These are phyloP conservation scores for Magnaporthiopsis rhizophila DNA, from an alignment of 2,329 filamentous ascomycete genomes.

Conservation along the genomic window DNA sequence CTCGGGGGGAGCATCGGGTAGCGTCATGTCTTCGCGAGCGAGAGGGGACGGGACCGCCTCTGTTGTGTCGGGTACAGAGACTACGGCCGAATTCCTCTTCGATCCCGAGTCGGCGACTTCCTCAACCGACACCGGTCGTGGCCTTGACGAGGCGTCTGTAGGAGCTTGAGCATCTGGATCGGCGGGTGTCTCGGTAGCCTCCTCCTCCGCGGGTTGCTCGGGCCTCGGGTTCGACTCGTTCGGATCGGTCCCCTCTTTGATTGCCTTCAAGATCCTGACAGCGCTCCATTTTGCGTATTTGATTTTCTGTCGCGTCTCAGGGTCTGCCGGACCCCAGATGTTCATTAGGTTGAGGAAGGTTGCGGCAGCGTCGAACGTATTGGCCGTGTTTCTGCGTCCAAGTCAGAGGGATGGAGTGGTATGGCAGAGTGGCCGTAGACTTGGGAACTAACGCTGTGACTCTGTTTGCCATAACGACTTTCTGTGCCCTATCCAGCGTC, in stretches of 20 bases:
- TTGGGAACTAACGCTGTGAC: conserved; percentile 57
- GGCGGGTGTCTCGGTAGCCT: conserved; percentile 46
- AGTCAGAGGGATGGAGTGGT: background rate
- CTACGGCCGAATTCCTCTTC: conserved; percentile 22
- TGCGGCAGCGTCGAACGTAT: conserved; percentile 86
- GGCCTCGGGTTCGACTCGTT: conserved; percentile 79
- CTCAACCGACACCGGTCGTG: conserved; percentile 40
- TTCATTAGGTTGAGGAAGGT: conserved; percentile 85
- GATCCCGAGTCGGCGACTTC: conserved; percentile 40
- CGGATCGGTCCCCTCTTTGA: conserved; percentile 85
- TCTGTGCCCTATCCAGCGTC: conserved; percentile 77
- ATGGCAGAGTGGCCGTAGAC: background rate
- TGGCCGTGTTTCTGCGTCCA: conserved; percentile 67
- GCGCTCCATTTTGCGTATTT: conserved; percentile 98
- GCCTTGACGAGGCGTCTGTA: conserved; percentile 10
- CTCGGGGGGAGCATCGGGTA: conserved; percentile 20
- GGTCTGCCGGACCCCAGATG: conserved; percentile 71
- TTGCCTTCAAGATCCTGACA: conserved; percentile 78
- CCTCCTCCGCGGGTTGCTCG: conserved; percentile 32
- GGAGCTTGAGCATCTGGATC: conserved; percentile 55
- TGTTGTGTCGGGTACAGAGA: conserved; percentile 28
- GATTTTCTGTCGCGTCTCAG: conserved; percentile 75
- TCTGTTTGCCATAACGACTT: conserved; percentile 72
- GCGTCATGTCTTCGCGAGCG: conserved; percentile 17
- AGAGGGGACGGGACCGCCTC: conserved; percentile 23